Evolutionary conservation across 495 filamentous ascomycete genomes (phyloP).

Genomic region (Penicillium ochrochloron): DNA sequence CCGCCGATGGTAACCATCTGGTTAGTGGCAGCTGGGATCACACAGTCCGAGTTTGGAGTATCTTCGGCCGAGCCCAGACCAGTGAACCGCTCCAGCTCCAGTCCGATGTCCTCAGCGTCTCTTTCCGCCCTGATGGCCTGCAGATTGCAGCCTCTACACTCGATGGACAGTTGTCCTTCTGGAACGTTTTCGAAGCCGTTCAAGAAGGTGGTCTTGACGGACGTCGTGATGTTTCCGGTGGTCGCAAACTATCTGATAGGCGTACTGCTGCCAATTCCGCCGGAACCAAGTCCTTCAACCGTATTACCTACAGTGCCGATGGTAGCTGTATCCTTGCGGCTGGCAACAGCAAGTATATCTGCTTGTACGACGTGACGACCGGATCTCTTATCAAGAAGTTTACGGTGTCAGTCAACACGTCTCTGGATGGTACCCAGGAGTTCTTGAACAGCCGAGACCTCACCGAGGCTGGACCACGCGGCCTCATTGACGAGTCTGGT

Average conservation of each 20-base stretch:
- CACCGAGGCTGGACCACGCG: constrained; percentile 86
- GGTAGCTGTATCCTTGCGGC: constrained; percentile 87
- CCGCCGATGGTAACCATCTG: constrained; percentile 78
- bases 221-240: constrained; percentile 89
- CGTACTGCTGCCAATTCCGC: constrained; percentile 87
- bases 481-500: constrained; percentile 81
- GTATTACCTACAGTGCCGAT: constrained; percentile 87
- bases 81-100: constrained; percentile 90
- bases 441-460: constrained; percentile 89
- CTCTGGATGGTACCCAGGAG: constrained; percentile 93
- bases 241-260: constrained; percentile 83
- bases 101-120: constrained; percentile 85
- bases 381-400: constrained; percentile 92
- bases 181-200: constrained; percentile 84
- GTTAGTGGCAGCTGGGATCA: constrained; percentile 95
- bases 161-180: constrained; percentile 94
- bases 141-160: constrained; percentile 91
- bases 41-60: constrained; percentile 92
- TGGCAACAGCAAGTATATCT: constrained; percentile 97
- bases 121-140: constrained; percentile 86
- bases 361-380: constrained; percentile 87
- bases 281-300: constrained; percentile 87
- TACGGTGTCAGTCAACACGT: constrained; percentile 91
- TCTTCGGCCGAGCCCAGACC: constrained; percentile 91
- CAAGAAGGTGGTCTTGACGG: constrained; percentile 83